Percentiles rank a stretch among this genome's conserved stretches.
Conservation (phyloP, 495 filamentous ascomycete genomes). For the Hypoxylon rickii region DNA sequence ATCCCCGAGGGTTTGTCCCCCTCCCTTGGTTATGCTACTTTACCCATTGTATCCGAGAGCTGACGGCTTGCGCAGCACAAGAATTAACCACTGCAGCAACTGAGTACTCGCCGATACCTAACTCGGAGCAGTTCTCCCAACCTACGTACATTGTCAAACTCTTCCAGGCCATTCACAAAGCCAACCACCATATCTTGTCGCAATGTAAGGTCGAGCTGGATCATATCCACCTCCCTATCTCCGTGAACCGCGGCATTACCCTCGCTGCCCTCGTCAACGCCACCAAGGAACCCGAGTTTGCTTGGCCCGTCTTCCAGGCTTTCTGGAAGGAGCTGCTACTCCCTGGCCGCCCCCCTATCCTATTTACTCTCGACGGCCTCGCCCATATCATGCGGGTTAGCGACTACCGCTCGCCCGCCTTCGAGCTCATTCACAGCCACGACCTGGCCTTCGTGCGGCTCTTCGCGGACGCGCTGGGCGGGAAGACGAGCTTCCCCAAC, state of each 20-base stretch:
- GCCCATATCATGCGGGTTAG: slow-evolving; percentile 76
- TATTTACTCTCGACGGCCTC: slow-evolving; percentile 79
- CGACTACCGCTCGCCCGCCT: slow-evolving; percentile 69
- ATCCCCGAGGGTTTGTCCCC: slow-evolving; percentile 79
- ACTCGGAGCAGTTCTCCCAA: slow-evolving; percentile 71
- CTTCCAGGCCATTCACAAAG: slow-evolving; percentile 68
- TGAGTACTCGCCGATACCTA: slow-evolving; percentile 72
- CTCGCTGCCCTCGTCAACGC: slow-evolving; percentile 69
- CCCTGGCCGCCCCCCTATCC: slow-evolving; percentile 73
- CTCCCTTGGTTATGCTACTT: background rate
- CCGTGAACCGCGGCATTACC: slow-evolving; percentile 61
- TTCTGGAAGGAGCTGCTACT: slow-evolving; percentile 75
- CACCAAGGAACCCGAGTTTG: slow-evolving; percentile 74
- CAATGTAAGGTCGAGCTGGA: slow-evolving; percentile 59
- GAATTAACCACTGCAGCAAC: slow-evolving; percentile 80
- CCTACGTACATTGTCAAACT: slow-evolving; percentile 72
- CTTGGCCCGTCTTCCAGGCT: slow-evolving; percentile 81
- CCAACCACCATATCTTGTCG: slow-evolving; percentile 71
- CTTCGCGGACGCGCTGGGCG: slow-evolving; percentile 72
- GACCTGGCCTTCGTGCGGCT: slow-evolving; percentile 76
- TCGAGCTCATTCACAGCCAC: slow-evolving; percentile 81
- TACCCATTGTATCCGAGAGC: background rate
- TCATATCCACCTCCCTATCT: slow-evolving; percentile 63
- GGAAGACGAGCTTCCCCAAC: slow-evolving; percentile 63
- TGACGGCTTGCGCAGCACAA: slow-evolving; percentile 59